Conservation (phyloP, 2,329 filamentous ascomycete species). For the Monosporascus sp. region DNA sequence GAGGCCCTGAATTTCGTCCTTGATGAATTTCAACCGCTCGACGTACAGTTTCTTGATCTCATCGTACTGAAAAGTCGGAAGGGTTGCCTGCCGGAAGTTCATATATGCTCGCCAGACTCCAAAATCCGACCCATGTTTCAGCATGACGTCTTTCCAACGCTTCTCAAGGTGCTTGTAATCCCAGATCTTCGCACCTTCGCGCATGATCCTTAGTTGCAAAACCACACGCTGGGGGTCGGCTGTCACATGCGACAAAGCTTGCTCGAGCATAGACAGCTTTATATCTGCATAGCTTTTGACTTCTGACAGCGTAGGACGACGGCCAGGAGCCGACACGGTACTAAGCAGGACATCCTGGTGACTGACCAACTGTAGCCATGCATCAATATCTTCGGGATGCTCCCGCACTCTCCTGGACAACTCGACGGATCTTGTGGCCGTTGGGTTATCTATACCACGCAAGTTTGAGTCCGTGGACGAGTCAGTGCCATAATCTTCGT, state of each 20-base stretch:
- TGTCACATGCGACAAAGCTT: constrained; percentile 59
- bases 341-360: constrained; percentile 68
- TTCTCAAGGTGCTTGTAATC: constrained; percentile 52
- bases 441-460: constrained; percentile 35
- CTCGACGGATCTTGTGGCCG: constrained; percentile 52
- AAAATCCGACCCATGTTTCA: constrained; percentile 51
- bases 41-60: constrained; percentile 55
- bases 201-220: constrained; percentile 65
- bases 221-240: constrained; percentile 45
- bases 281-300: constrained; percentile 68
- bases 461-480: constrained; percentile 29
- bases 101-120: constrained; percentile 69
- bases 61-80: constrained; percentile 64
- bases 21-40: constrained; percentile 46
- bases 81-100: constrained; percentile 65
- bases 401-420: constrained; percentile 61
- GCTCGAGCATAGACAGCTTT: constrained; percentile 73
- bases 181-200: constrained; percentile 72
- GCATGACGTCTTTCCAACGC: constrained; percentile 61
- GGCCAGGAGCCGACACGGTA: constrained; percentile 40
- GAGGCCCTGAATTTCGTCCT: constrained; percentile 8
- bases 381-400: constrained; percentile 59
- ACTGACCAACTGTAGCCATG: constrained; percentile 74
- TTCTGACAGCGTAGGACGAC: constrained; percentile 53
- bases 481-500: constrained; percentile 44